Evolutionary conservation across 345 rosid species (phyloP), one percentile per base, ranked within the genome.

Genomic region (Garcia nutans): DNA sequence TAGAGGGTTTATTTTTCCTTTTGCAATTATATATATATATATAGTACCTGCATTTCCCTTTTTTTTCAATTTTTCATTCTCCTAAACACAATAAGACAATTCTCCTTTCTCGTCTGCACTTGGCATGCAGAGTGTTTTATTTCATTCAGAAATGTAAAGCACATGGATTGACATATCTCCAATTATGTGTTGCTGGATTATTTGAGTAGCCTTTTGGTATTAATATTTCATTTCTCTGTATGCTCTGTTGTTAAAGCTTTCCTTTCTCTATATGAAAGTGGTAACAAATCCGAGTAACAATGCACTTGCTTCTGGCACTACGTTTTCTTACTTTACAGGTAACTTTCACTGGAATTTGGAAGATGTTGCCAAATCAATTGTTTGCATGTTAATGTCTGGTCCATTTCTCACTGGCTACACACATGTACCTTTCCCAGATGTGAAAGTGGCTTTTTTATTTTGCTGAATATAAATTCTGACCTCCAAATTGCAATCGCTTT

Each of bases 401-500:
- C 99, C 99, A 8, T 89, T 88, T 84, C 97, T 96, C 68, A 92
- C 99, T 23, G 98, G 98, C 80, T 96, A 96, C 80, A 96, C 99
- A 22, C 97, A 96, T 92, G 99, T 93, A 77, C 65, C 57, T 66
- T 71, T 72, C 8, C n/a, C 37, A 60, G 47, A 63, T 63, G 23
- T 66, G 64, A 20, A 73, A 41, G 31, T 42, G 65, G 57, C 54
- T 54, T 8, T 72, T 71, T 37, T 44, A 47, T 74, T 76, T 74
- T 80, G 42, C 47, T 79, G 78, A 41, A 58, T 62, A 24, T 70
- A 16, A 24, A 66, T 72, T 84, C 59, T 57, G 57, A 64, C 62
- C 76, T 55, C 24, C 15, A 66, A 11, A 61, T 71, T 67, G 23
- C 65, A 61, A 70, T 79, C 26, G 52, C 82, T 33, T 61, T 65